Percentiles rank a stretch among this genome's conserved stretches.
phyloP scores from a whole-genome alignment of 768 basidiomycete genomes.

The Royoungia palumana region DNA sequence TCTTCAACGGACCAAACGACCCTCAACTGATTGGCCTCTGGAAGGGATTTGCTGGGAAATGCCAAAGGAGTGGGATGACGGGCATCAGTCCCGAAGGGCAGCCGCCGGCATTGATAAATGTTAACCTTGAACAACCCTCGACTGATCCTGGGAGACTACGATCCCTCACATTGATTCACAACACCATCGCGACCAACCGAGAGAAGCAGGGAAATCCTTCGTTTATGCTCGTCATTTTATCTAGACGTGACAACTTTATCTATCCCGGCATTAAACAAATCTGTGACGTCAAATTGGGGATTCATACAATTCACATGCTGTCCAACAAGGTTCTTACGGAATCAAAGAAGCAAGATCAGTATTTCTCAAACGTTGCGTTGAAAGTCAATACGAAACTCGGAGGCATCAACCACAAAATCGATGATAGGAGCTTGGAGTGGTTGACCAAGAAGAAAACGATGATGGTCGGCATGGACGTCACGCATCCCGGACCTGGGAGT shows the following conservation, averaged over 20 bases:
- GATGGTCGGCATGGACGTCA: slow-evolving; percentile 84
- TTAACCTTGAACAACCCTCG: not conserved
- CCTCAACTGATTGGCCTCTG: slow-evolving; percentile 40
- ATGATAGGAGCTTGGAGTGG: slow-evolving; percentile 56
- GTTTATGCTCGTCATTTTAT: slow-evolving; percentile 70
- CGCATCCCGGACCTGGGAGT: slow-evolving; percentile 71
- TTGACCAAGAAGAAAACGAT: slow-evolving; percentile 66
- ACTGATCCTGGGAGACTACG: slow-evolving; percentile 35
- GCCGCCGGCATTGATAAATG: slow-evolving; percentile 34
- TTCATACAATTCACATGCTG: slow-evolving; percentile 75
- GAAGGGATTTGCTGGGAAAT: slow-evolving; percentile 52
- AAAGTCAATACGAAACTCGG: slow-evolving; percentile 85
- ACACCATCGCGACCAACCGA: slow-evolving; percentile 35
- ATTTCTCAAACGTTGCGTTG: slow-evolving; percentile 76
- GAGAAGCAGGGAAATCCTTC: slow-evolving; percentile 40
- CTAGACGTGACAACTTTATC: slow-evolving; percentile 65
- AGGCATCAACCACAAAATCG: slow-evolving; percentile 76
- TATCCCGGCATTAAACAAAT: slow-evolving; percentile 81
- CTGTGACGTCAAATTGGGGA: slow-evolving; percentile 68
- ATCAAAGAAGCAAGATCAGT: slow-evolving; percentile 64
- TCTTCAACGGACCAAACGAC: slow-evolving; percentile 37
- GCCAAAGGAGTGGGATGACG: slow-evolving; percentile 55
- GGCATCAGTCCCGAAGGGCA: slow-evolving; percentile 52
- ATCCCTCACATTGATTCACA: slow-evolving; percentile 42
- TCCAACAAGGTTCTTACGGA: slow-evolving; percentile 56